Conservation (phyloP, 768 basidiomycete species). For the Tylopilus sp. region DNA sequence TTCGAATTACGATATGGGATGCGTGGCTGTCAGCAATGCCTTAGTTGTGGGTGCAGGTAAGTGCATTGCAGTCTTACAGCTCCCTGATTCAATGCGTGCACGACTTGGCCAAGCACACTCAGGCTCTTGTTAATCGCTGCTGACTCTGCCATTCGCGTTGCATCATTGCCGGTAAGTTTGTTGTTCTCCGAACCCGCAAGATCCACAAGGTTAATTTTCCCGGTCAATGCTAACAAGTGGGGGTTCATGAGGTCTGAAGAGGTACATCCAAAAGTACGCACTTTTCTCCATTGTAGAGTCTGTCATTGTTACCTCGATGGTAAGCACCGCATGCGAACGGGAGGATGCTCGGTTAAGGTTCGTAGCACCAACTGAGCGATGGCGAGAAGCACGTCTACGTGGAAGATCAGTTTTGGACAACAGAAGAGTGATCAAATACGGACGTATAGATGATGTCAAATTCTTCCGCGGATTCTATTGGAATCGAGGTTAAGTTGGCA, state of each 20-base stretch:
- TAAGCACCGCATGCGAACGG: slow-evolving; percentile 84
- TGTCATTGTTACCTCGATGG: slow-evolving; percentile 60
- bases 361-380: slow-evolving; percentile 83
- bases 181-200: slow-evolving; percentile 92
- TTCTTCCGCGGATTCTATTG: slow-evolving; percentile 41
- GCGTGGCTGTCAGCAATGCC: slow-evolving; percentile 44
- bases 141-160: slow-evolving; percentile 84
- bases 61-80: slow-evolving; percentile 39
- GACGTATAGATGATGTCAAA: slow-evolving; percentile 47
- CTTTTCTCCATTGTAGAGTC: slow-evolving; percentile 54
- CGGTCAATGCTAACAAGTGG: slow-evolving; percentile 49
- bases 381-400: slow-evolving; percentile 63
- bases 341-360: slow-evolving; percentile 83
- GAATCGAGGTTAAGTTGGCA: slow-evolving; percentile 43
- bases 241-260: background rate
- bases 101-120: slow-evolving; percentile 83
- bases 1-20: slow-evolving; percentile 91
- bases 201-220: slow-evolving; percentile 85
- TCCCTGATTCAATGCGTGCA: slow-evolving; percentile 76
- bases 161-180: slow-evolving; percentile 85
- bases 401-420: background rate
- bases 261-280: slow-evolving; percentile 27
- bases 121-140: slow-evolving; percentile 88
- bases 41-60: slow-evolving; percentile 8
- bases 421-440: slow-evolving; percentile 16